These are phyloP conservation scores for Raffaelea deltoideospora DNA, from an alignment of 2,329 filamentous ascomycete species.

Conservation along the genomic window DNA sequence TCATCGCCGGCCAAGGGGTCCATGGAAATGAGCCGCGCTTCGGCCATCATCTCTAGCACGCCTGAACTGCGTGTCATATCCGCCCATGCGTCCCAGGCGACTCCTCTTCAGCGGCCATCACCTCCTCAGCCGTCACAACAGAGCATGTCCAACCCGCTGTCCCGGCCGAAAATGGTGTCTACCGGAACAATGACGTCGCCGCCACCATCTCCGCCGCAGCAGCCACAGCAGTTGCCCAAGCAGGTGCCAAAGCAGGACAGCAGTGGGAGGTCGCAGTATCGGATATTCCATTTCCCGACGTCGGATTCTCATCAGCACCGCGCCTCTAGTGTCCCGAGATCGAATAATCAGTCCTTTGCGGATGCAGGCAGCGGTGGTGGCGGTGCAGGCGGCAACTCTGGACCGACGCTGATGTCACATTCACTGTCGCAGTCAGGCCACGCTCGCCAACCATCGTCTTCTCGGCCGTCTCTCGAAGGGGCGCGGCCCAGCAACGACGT, in stretches of 20 bases:
- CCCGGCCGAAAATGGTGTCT: constrained; percentile 29
- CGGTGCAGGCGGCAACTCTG: neutral
- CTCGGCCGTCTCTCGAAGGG: constrained; percentile 56
- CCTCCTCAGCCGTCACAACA: neutral
- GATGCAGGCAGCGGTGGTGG: constrained; percentile 2
- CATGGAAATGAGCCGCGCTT: constrained; percentile 41
- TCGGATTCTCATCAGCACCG: constrained; percentile 11
- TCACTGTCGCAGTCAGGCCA: constrained; percentile 19
- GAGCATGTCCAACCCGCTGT: too few species aligned
- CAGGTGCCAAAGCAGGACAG: too few species aligned
- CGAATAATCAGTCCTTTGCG: constrained; percentile 2
- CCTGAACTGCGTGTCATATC: constrained; percentile 46
- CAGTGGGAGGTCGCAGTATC: too few species aligned
- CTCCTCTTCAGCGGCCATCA: neutral
- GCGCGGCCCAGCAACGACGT: constrained; percentile 50
- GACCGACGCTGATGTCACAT: constrained; percentile 14
- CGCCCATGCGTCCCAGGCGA: constrained; percentile 22
- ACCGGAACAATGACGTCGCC: constrained; percentile 69
- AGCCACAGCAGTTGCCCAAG: constrained; percentile 20
- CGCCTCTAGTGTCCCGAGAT: constrained; percentile 22
- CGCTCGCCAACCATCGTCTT: constrained; percentile 29
- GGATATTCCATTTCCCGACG: constrained; percentile 25
- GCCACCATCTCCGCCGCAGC: constrained; percentile 31
- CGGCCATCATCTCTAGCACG: constrained; percentile 46
- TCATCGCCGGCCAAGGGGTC: constrained; percentile 24